These are phyloP conservation scores for Saccharum spontaneum DNA, from an alignment of 176 grass and related monocot species.

Conservation along the genomic window DNA sequence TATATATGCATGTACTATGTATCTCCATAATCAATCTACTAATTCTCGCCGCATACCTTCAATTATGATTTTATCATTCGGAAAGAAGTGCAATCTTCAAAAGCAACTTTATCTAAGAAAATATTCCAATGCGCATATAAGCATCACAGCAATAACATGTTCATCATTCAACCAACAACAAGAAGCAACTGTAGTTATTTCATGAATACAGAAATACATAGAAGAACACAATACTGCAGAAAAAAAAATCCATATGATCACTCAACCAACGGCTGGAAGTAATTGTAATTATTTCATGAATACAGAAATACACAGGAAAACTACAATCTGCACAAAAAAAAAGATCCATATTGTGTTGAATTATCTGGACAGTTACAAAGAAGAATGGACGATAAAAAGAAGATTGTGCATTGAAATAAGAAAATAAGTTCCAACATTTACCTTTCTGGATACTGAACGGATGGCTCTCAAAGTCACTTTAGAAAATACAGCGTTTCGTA, in stretches of 20 bases:
- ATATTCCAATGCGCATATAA: slow-evolving; percentile 4
- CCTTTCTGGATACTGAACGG: slow-evolving; percentile 85
- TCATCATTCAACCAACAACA: neutral
- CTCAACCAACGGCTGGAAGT: neutral
- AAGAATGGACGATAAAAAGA: slow-evolving; percentile 2
- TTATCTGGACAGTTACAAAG: slow-evolving; percentile 1
- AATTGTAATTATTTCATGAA: neutral
- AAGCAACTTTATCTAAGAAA: slow-evolving; percentile 9
- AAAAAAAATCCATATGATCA: slow-evolving; percentile 19
- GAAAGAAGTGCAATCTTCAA: slow-evolving; percentile 12
- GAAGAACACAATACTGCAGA: slow-evolving; percentile 8
- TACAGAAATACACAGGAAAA: slow-evolving; percentile 23
- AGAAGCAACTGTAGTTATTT: slow-evolving; percentile 14
- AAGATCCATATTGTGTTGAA: slow-evolving; percentile 33
- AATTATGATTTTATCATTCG: neutral
- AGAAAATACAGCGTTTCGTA: slow-evolving; percentile 94
- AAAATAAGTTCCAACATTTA: slow-evolving; percentile 37
- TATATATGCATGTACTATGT: neutral
- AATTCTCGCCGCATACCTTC: neutral
- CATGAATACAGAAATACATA: slow-evolving; percentile 17
- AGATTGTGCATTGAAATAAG: slow-evolving; percentile 5
- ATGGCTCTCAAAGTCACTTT: slow-evolving; percentile 96
- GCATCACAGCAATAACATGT: neutral
- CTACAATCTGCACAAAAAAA: neutral
- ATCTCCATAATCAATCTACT: neutral